Evolutionary conservation across 805 yeast genomes (phyloP), one percentile per base, ranked within the genome.

Genomic region (Ogataea chonburiensis): DNA sequence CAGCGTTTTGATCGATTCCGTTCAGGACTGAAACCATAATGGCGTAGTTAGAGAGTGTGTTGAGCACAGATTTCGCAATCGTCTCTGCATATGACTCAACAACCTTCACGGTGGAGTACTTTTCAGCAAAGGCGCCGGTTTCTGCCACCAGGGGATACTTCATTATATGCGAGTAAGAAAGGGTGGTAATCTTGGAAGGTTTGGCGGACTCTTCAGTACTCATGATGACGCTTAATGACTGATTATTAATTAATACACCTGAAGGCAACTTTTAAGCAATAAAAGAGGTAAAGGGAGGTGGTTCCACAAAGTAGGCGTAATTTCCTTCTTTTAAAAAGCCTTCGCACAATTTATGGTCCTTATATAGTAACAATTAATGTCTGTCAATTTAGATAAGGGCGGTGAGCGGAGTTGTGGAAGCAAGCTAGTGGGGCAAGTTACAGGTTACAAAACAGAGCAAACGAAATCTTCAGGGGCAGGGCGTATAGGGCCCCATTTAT

Each of bases 131-230:
- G 4, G 38, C 31, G 27, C 42, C 29, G 11, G 50, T 24, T 15
- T 61, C 66, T 6, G 49, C 35, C 28, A 59, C 49, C 5, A 59
- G 25, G 6, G 67, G 66, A 34, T 63, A 63, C 5, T 47, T 46
- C 34, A 43, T 44, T 28, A 63, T 24, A 38, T 63, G 67, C n/a
- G 44, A 33, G 35, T 43, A 45, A 5, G 53, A 21, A 27, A 39
- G 21, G n/a, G 46, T 33, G 15, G 45, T 34, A 35, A 32, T 48
- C 24, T 39, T 48, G 37, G 20, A 21, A n/a, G 35, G 10, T n/a
- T 40, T 32, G 25, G 38, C 28, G 16, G 29, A 14, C 24, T 35
- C 38, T 16, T 33, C 35, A 14, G 42, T 11, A 27, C 34, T 42
- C 46, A 42, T 42, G 25, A 15, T 14, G 17, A n/a, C 11, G 7